Evolutionary conservation across 345 rosid species (phyloP), one percentile per base, ranked within the genome.

Genomic region (Camelina neglecta): DNA sequence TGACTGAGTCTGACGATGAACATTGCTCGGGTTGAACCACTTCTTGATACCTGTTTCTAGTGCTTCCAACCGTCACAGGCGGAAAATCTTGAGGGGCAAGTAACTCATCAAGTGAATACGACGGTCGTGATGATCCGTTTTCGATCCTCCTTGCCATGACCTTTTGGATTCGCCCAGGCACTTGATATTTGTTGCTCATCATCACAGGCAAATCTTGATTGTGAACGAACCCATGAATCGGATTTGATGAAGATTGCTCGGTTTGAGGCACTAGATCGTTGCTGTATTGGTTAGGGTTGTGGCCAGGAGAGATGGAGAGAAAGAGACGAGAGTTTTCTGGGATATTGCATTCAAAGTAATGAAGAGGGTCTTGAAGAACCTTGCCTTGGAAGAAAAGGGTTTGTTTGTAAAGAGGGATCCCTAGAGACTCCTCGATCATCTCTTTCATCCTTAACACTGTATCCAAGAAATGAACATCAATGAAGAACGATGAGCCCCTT

Each of bases 381-480:
- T 76, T 78, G 67, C 83, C 89, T 5, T 92, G 60, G 85, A 89
- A 87, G 51, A 81, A 68, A 44, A 90, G 78, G 10, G 4, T 38
- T 38, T 38, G 41, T 9, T 2, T 38, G 41, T 0, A 38, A 38
- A 38, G 4, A 8, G 92, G 87, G 2, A 90, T 81, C 4, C 78
- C 73, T 20, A 82, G 89, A 84, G 80, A 84, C 66, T 83, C 86
- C 7, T 84, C 80, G 15, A 94, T 80, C 74, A 87, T 88, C 57
- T 83, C 82, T 77, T 92, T 92, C 82, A 92, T 86, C 45, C 77
- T 86, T 0, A 83, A 76, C 39, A 94, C 81, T 1, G 90, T 85
- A 53, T 90, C 95, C 11, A 74, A 74, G 77, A 33, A 85, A 50
- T 85, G 83, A 26, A 92, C 60, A 83, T 89, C 91, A 56, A 90